Evolutionary conservation across 345 rosid genomes (phyloP), one percentile per base, ranked within the genome.

Genomic region (Ricinus communis): DNA sequence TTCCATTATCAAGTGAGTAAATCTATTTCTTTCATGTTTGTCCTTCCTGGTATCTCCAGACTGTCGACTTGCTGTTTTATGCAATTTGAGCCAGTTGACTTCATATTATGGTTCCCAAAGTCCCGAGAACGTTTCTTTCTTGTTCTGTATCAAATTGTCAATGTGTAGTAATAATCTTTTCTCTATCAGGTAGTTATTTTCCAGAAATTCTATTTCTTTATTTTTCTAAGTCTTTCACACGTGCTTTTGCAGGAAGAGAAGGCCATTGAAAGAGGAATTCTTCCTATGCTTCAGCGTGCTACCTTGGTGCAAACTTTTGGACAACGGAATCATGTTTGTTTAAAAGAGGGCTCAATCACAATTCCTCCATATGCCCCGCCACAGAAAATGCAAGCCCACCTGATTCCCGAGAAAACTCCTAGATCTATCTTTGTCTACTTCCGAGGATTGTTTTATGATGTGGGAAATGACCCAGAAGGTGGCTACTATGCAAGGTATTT

Each of bases 331-430:
- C 97, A 94, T 68, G 98, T 94, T 62, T 91, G 97, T 83, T 81
- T 88, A 71, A 90, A 90, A 13, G 77, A 86, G 50, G 97, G 97
- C 65, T 90, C 97, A 1, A 92, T 94, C 70, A 94, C 90, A 24
- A 84, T 90, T 75, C 98, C 98, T 25, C 97, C 97, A 38, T 94
- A 84, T 83, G 97, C 98, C 50, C 98, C 98, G 8, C 93, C 97
- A 15, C 97, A 90, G 71, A 94, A 94, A 79, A 94, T 94, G 96
- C 89, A 87, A 65, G 76, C 96, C 52, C 97, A 86, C 81, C 85
- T 79, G 54, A 92, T 94, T 81, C 90, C 97, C 21, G 86, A 74
- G 19, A 91, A 88, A 46, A 86, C 81, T 61, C 96, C 97, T 0
- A 86, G 97, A 15, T 88, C 98, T 70, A 94, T 94, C 79, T 94